Base-by-base conservation (phyloP, 768 basidiomycete genomes). In the Termitomyces sp. region DNA sequence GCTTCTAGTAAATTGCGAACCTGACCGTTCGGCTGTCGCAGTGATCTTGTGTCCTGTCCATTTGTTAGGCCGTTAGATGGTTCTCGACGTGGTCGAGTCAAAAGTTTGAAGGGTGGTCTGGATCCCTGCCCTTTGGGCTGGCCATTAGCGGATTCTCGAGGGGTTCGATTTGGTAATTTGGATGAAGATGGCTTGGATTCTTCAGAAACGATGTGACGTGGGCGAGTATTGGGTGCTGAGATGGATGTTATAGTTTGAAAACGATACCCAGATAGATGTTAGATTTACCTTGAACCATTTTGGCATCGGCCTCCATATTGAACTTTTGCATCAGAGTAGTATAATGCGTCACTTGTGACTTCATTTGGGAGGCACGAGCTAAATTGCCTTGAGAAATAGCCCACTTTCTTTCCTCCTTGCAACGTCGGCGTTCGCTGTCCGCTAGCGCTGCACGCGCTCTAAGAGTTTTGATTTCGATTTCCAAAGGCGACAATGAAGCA, bases 361-460 rank as follows among this genome's bases (percentile, higher is more conserved):
- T 84, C 77, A 92, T 83, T 73, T 94, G 85, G 27, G 78, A 74
- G 30, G 90, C 90, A 45, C 89, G 81, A 9, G 88, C 84, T 43
- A 73, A 58, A 66, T 94, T 91, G 0, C 89, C 89, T 66, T 88
- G 84, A 19, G 88, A 87, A 39, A 86, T 67, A 0, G 91, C 91
- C 91, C 91, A 94, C 67, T 91, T 90, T 61, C 83, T 79, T 70
- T 94, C 91, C 70, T 94, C 91, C 73, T 85, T 89, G 73, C 84
- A 89, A 54, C 89, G 79, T 40, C 91, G 79, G 19, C 88, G 81
- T 70, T 94, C 90, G 58, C 84, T 90, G 62, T 91, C 91, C 25
- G 91, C 91, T 56, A 91, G 70, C 19, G 88, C 85, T 8, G 91
- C 91, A 27, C 88, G 81, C 46, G 89, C 84, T 47, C 89, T 80